Evolutionary conservation across 2,329 filamentous ascomycete species (phyloP).

Genomic region (Epichloe sibirici): DNA sequence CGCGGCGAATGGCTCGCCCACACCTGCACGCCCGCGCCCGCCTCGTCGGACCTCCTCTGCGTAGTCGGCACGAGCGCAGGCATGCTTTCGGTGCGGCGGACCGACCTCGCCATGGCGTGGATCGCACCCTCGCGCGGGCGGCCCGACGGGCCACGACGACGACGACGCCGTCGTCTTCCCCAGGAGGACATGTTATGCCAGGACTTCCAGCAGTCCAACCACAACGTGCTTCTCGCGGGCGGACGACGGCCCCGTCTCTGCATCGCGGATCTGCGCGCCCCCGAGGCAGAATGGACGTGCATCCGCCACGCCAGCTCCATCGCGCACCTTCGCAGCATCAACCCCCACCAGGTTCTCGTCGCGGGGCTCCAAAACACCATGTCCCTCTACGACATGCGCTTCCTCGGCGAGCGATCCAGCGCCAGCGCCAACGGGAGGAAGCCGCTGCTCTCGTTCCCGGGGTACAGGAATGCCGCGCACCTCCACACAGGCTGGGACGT

Average conservation of each 20-base stretch:
- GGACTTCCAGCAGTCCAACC: constrained; percentile 32
- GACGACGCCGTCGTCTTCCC: constrained; percentile 3
- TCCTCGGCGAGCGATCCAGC: constrained; percentile 10
- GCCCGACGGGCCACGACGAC: not conserved
- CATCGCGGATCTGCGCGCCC: constrained; percentile 31
- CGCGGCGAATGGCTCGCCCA: constrained; percentile 23
- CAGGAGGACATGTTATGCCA: constrained; percentile 33
- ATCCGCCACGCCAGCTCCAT: constrained; percentile 28
- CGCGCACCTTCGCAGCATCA: constrained; percentile 37
- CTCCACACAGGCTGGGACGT: constrained; percentile 40
- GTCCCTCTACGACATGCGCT: constrained; percentile 46
- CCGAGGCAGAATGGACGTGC: constrained; percentile 21
- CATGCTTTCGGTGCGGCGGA: constrained; percentile 25
- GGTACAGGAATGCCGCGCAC: constrained; percentile 37
- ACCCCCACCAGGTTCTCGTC: constrained; percentile 37
- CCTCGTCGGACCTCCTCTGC: constrained; percentile 28
- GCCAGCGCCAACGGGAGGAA: constrained; percentile 10
- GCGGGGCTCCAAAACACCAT: constrained; percentile 38
- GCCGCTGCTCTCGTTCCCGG: constrained; percentile 35
- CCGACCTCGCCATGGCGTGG: constrained; percentile 21
- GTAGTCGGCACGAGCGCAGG: constrained; percentile 36
- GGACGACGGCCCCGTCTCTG: constrained; percentile 35
- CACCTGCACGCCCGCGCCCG: constrained; percentile 29
- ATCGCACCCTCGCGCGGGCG: constrained; percentile 16
- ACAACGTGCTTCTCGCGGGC: constrained; percentile 37